Evolutionary conservation across 169 alveolate genomes (phyloP).

Genomic region (Blepharisma undulans): DNA sequence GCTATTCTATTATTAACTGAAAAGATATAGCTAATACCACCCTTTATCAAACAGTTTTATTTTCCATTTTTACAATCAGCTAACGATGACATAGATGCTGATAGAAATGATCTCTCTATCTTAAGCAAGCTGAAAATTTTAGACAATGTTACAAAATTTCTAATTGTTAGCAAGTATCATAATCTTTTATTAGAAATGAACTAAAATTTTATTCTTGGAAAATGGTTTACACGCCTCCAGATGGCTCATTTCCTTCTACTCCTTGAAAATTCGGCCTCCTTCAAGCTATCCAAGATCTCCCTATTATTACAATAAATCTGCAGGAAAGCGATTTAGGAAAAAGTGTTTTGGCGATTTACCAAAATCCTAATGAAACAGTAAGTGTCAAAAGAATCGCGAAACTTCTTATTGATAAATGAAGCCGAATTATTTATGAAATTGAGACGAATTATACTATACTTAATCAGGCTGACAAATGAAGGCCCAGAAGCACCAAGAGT

Average conservation of each 20-base stretch:
- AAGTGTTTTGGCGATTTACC: conserved; percentile 8
- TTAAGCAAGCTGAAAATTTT: conserved; percentile 11
- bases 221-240: conserved; percentile 3
- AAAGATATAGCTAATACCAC: too few species aligned
- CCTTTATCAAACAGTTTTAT: too few species aligned
- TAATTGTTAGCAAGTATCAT: conserved; percentile 11
- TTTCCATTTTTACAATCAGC: too few species aligned
- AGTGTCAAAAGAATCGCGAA: background rate
- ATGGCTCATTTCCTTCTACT: background rate
- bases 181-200: background rate
- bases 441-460: background rate
- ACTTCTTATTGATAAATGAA: conserved; percentile 10
- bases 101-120: background rate
- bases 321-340: conserved; percentile 11
- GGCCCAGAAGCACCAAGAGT: background rate
- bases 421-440: conserved; percentile 6
- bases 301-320: background rate
- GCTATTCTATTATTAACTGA: too few species aligned
- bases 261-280: background rate
- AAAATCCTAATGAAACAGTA: background rate
- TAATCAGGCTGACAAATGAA: background rate
- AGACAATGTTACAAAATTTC: conserved; percentile 4
- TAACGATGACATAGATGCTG: background rate
- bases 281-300: conserved; percentile 5
- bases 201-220: background rate